Conservation (phyloP, 1,284 basidiomycete genomes). For the Stereum hirsutum region DNA sequence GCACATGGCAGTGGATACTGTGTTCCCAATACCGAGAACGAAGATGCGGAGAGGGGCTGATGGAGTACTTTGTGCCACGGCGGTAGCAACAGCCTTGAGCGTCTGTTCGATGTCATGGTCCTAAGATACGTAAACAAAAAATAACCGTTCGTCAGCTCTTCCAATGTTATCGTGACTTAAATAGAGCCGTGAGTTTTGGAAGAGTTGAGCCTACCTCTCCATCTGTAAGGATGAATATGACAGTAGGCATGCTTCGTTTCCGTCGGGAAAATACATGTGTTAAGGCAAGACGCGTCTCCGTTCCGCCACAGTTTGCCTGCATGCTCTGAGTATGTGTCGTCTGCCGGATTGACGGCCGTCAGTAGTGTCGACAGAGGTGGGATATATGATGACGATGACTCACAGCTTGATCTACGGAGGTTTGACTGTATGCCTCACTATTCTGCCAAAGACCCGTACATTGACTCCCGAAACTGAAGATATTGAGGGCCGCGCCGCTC, state of each 20-base stretch:
- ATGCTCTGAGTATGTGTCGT: slow-evolving; percentile 28
- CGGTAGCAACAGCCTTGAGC: slow-evolving; percentile 15
- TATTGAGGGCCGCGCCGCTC: slow-evolving; percentile 32
- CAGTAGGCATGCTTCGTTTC: slow-evolving; percentile 25
- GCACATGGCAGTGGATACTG: slow-evolving; percentile 39
- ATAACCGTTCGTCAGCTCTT: not conserved
- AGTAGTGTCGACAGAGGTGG: slow-evolving; percentile 4
- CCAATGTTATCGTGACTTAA: not conserved
- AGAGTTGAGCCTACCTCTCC: slow-evolving; percentile 31
- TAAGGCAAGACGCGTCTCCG: slow-evolving; percentile 34
- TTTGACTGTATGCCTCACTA: slow-evolving; percentile 24
- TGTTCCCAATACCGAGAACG: slow-evolving; percentile 43
- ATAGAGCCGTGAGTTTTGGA: not conserved
- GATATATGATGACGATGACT: slow-evolving; percentile 11
- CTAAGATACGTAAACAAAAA: slow-evolving; percentile 20
- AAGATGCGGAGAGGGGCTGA: slow-evolving; percentile 36
- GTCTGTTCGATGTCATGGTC: slow-evolving; percentile 16
- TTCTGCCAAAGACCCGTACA: slow-evolving; percentile 25
- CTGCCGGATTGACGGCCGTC: not conserved
- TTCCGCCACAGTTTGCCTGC: slow-evolving; percentile 34
- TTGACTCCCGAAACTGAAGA: slow-evolving; percentile 36
- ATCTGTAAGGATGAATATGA: slow-evolving; percentile 45
- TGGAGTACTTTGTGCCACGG: not conserved
- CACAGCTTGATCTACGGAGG: slow-evolving; percentile 29
- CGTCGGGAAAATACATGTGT: slow-evolving; percentile 23